Evolutionary conservation across 2,329 filamentous ascomycete species (phyloP), one percentile per base, ranked within the genome.

Genomic region (Leptosphaerulina australis): DNA sequence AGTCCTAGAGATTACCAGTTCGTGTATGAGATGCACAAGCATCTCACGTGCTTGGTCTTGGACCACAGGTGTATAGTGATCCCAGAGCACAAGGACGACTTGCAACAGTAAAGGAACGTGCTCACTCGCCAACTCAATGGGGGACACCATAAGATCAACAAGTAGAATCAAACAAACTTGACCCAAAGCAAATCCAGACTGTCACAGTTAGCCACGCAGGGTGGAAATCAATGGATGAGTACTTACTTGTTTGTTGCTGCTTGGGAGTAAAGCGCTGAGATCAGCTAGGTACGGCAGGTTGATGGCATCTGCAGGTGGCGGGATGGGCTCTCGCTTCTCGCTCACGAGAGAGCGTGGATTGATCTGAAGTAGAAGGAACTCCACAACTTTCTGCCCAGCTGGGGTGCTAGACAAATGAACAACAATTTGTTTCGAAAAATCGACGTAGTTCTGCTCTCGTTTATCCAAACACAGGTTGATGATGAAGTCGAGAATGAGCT

Each of bases 21-120:
- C 94, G 64, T 99, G 94, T 36, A 99, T 95, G 14, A 99, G 81
- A 76, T 99, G 94, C 2, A 99, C 92, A 12, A 99, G 83, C 92
- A 99, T 96, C 73, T 99, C 94, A 38, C 92, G 86, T 22, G 95
- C 92, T 72, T 99, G 93, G 60, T 97, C 94, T 71, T 97, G 93
- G 1, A 99, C 94, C 9, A 97, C 83, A 3, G 90, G 86, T 1
- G 90, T 96, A 66, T 99, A 97, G 66, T 97, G 93, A 70, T 99
- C 95, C 94, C 94, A 99, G 1, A 97, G 82, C 3, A 97, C 91
- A 10, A 93, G 87, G 4, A 97, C 87, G 7, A 96, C 90, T 71
- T 99, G 94, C 11, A 99, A 78, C 15, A 99, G 78, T 20, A 96
- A 82, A 1, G 93, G 91, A 3, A 97, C 83, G 61, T 88, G 89